Percentiles rank a stretch among this genome's conserved stretches.
These are phyloP conservation scores for Trichoderma endophyticum DNA, from an alignment of 2,329 filamentous ascomycete genomes.

Conservation along the genomic window DNA sequence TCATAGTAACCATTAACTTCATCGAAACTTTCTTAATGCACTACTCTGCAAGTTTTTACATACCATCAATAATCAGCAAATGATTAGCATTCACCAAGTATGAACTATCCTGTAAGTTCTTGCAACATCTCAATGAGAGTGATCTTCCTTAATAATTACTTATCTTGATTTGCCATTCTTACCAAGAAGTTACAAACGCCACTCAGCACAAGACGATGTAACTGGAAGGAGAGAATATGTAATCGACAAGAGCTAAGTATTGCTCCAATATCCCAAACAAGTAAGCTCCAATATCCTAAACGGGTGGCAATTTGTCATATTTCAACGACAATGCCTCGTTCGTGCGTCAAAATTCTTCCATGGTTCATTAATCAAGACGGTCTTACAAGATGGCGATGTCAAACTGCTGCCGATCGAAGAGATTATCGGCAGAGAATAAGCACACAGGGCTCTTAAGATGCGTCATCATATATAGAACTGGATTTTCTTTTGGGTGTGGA, in stretches of 20 bases:
- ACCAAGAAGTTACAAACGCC: background rate
- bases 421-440: too few species aligned
- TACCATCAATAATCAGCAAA: background rate
- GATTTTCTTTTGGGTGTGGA: too few species aligned
- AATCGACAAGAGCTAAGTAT: background rate
- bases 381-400: too few species aligned
- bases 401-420: too few species aligned
- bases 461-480: too few species aligned
- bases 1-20: background rate
- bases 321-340: background rate
- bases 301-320: background rate
- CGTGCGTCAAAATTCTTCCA: too few species aligned
- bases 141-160: background rate
- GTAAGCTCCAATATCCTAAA: too few species aligned
- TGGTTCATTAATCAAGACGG: too few species aligned
- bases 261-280: background rate
- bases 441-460: too few species aligned
- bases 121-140: background rate
- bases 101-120: background rate
- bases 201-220: background rate
- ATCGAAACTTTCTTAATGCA: background rate
- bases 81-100: accelerated
- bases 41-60: background rate
- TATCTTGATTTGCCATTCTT: background rate
- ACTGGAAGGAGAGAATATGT: background rate